phyloP scores from a whole-genome alignment of 331 rosid species.

The Spiraea crenata region DNA sequence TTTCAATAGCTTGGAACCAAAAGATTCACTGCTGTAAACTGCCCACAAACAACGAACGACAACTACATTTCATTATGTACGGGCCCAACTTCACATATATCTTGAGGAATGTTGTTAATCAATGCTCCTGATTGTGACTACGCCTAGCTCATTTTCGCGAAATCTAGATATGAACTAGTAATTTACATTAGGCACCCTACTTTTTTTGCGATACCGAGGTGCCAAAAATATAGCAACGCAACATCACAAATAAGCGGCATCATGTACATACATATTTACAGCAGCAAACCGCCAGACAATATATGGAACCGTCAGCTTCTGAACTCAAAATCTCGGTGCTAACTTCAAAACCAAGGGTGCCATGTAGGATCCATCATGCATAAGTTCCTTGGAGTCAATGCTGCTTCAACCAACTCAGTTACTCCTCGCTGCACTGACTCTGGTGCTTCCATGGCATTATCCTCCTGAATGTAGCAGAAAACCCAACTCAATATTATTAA shows the following conservation, averaged over 20 bases:
- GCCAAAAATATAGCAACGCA: not conserved
- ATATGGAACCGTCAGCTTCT: not conserved
- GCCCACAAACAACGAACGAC: not conserved
- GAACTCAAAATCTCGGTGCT: not conserved
- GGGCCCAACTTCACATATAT: no score
- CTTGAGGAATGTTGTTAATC: no score
- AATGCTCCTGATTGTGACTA: not conserved
- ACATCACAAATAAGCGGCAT: not conserved
- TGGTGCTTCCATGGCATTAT: constrained; percentile 82
- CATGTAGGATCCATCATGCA: constrained; percentile 99
- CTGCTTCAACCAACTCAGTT: constrained; percentile 93
- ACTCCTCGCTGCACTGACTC: constrained; percentile 93
- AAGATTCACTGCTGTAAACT: not conserved
- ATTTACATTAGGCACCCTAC: constrained; percentile 7
- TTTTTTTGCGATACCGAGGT: not conserved
- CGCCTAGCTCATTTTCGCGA: not conserved
- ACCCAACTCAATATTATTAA: not conserved
- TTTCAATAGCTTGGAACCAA: no score
- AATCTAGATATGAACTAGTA: not conserved
- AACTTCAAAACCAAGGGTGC: constrained; percentile 92
- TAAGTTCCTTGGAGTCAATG: constrained; percentile 85
- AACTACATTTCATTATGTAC: not conserved
- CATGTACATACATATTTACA: constrained; percentile 24
- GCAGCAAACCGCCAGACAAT: not conserved
- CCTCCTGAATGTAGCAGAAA: constrained; percentile 57